Evolutionary conservation across 1,284 basidiomycete species (phyloP).

Genomic region (Phlebopus sp.): DNA sequence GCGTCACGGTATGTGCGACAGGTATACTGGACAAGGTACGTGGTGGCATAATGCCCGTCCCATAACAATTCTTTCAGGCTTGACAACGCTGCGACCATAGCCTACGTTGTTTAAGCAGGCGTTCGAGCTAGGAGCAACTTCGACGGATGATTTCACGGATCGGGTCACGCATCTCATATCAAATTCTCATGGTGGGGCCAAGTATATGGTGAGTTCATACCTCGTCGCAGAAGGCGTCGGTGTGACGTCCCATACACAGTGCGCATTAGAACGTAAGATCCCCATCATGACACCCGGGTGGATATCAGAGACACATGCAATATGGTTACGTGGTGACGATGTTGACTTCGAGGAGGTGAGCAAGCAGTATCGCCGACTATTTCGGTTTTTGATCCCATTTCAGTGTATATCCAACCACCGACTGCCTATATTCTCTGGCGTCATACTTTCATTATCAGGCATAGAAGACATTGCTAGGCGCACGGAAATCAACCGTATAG

Average conservation of each 20-base stretch:
- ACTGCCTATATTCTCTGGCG: conserved; percentile 62
- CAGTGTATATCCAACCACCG: conserved; percentile 56
- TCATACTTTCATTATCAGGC: conserved; percentile 68
- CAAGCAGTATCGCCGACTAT: conserved; percentile 21
- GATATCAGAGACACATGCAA: conserved; percentile 63
- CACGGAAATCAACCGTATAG: conserved; percentile 52
- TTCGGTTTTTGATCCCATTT: neutral
- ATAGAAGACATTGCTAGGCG: conserved; percentile 53
- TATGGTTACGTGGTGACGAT: conserved; percentile 77
- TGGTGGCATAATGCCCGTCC: conserved; percentile 9
- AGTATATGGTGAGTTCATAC: conserved; percentile 55
- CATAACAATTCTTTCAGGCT: neutral
- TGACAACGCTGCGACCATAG: conserved; percentile 32
- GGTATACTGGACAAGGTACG: conserved; percentile 68
- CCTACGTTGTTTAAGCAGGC: conserved; percentile 69
- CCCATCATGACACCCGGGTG: conserved; percentile 72
- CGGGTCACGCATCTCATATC: conserved; percentile 80
- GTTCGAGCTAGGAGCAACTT: conserved; percentile 68
- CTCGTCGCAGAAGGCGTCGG: neutral
- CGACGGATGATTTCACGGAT: conserved; percentile 69
- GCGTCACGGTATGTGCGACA: conserved; percentile 67
- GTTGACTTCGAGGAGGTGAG: conserved; percentile 55
- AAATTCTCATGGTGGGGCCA: conserved; percentile 65
- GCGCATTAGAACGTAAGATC: conserved; percentile 70
- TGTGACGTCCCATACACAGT: conserved; percentile 40